phyloP scores from a whole-genome alignment of 306 rosid species.

The Hippophae gyantsensis region DNA sequence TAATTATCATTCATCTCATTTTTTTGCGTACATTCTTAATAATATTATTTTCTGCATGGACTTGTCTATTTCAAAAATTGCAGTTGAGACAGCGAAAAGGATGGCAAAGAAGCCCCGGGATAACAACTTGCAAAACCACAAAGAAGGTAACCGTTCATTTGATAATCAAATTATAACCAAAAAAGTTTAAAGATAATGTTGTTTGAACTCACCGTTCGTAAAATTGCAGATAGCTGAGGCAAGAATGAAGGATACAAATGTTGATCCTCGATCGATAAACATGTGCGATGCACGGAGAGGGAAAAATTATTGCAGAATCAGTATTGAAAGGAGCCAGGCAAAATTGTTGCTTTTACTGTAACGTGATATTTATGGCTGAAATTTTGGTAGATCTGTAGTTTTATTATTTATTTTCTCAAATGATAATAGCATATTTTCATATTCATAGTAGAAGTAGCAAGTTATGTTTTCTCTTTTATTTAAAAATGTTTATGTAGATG shows the following conservation, averaged over 20 bases:
- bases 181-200: not conserved
- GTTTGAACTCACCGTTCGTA: slow-evolving; percentile 17
- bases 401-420: too few species aligned
- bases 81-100: slow-evolving; percentile 52
- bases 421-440: too few species aligned
- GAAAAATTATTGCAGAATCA: too few species aligned
- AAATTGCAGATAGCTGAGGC: slow-evolving; percentile 36
- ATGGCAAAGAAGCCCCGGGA: slow-evolving; percentile 33
- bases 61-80: slow-evolving; percentile 15
- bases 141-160: slow-evolving; percentile 34
- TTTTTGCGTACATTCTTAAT: slow-evolving; percentile 2
- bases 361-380: too few species aligned
- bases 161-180: not conserved
- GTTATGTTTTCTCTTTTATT: too few species aligned
- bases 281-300: too few species aligned
- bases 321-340: too few species aligned
- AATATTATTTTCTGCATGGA: not conserved
- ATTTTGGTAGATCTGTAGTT: too few species aligned
- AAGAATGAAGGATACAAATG: not conserved
- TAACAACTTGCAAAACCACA: slow-evolving; percentile 17
- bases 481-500: too few species aligned
- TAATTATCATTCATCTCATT: not conserved
- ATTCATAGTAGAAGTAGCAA: too few species aligned
- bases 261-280: too few species aligned
- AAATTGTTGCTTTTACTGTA: too few species aligned